These are phyloP conservation scores for Neocatenulostroma microsporum DNA, from an alignment of 2,329 filamentous ascomycete species.

Conservation along the genomic window DNA sequence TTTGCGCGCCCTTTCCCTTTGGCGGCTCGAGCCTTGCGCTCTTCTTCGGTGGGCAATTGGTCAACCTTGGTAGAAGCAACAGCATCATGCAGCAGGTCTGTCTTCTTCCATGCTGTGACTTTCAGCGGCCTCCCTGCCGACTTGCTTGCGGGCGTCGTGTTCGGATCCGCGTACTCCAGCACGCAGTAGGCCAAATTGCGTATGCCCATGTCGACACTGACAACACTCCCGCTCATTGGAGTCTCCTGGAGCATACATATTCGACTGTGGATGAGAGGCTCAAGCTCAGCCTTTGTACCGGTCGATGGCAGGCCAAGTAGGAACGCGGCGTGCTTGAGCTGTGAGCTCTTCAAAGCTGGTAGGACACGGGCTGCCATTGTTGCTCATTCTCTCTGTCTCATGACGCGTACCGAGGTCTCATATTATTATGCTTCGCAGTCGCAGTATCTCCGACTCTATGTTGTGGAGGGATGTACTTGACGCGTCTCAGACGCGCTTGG, in stretches of 20 bases:
- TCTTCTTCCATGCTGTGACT: conserved; percentile 33
- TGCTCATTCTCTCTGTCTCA: too few relatives aligned
- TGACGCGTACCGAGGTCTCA: too few relatives aligned
- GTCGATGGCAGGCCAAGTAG: conserved; percentile 52
- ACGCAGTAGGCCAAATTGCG: conserved; percentile 71
- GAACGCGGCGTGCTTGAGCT: conserved; percentile 53
- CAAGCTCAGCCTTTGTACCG: conserved; percentile 53
- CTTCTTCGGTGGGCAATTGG: too few relatives aligned
- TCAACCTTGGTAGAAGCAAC: too few relatives aligned
- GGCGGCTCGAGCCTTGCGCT: conserved; percentile 3
- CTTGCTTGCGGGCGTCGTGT: conserved; percentile 6
- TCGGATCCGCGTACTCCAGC: conserved; percentile 15
- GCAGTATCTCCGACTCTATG: too few relatives aligned
- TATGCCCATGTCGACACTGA: conserved; percentile 81
- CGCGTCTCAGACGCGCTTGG: too few relatives aligned
- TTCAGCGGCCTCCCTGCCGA: conserved; percentile 9
- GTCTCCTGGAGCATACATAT: too few relatives aligned
- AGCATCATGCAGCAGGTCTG: conserved; percentile 20
- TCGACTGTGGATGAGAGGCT: not conserved
- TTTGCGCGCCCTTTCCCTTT: not conserved
- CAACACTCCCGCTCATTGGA: conserved; percentile 33
- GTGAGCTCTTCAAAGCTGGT: conserved; percentile 41
- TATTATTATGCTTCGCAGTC: too few relatives aligned
- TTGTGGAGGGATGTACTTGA: too few relatives aligned
- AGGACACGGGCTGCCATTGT: conserved; percentile 1